Evolutionary conservation across 1,284 basidiomycete genomes (phyloP), one percentile per base, ranked within the genome.

Genomic region (Marasmius sp.): DNA sequence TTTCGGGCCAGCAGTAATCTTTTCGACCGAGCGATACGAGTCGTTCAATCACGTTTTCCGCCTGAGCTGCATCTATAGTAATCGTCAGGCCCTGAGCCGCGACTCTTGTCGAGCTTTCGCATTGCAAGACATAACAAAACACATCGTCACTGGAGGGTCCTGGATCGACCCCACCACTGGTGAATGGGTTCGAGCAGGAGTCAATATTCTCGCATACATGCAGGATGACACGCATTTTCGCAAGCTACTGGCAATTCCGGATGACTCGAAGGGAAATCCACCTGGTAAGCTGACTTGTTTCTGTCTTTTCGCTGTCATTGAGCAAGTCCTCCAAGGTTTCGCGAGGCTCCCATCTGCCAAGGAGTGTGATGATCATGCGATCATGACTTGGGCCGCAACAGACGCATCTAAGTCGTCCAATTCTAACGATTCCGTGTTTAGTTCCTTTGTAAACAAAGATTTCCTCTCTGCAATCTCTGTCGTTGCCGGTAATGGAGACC

Each of bases 1-100:
- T 4, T 71, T 70, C 62, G 69, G 70, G 0, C 70, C 69, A 11
- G 64, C 67, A 0, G 63, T 71, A 16, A 52, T 52, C n/a, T 52
- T 52, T 16, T 52, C 50, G 5, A 68, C 66, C 1, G 66, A 68
- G 41, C 43, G 55, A 6, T 68, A 66, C 50, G 66, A 68, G 36
- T 67, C 59, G 1, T 68, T 61, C 59, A 68, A 68, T 41, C 41
- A 53, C 37, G 59, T 67, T 11, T 65, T 67, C 20, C 62, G 64
- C 18, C 39, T 58, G 3, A 49, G 38, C 8, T 65, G 65, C 52
- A 53, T 67, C 7, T 64, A 67, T 47, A 59, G 56, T 18, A 69
- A 69, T 57, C 62, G 62, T 14, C 64, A 66, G 43, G 64, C 67
- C 9, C 69, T 68, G 3, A 67, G 64, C 11, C 58, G 59, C 8